These are phyloP conservation scores for Botrytis elliptica DNA, from an alignment of 2,329 filamentous ascomycete genomes.

Conservation along the genomic window DNA sequence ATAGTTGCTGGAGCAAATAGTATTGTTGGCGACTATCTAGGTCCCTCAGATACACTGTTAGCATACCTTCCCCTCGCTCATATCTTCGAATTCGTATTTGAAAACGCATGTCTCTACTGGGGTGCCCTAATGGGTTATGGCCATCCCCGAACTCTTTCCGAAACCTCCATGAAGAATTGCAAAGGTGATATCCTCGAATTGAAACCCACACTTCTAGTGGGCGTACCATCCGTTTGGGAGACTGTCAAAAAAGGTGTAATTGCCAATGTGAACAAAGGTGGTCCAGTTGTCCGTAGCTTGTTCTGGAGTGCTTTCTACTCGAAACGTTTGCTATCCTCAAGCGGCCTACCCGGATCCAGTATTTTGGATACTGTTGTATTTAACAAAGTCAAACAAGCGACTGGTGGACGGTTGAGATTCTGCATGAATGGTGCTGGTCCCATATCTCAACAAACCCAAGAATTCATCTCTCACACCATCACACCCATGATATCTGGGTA, in stretches of 20 bases:
- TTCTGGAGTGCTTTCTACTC: conserved; percentile 67
- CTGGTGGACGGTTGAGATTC: conserved; percentile 81
- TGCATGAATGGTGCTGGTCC: conserved; percentile 92
- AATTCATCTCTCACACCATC: conserved; percentile 85
- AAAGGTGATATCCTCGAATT: conserved; percentile 92
- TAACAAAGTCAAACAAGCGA: conserved; percentile 83
- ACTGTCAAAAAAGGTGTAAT: conserved; percentile 94
- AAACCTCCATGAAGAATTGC: conserved; percentile 83
- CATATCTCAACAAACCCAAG: conserved; percentile 79
- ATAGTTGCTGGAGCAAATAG: conserved; percentile 75
- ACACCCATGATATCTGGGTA: conserved; percentile 93
- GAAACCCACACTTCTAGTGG: conserved; percentile 83
- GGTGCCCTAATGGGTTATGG: conserved; percentile 93
- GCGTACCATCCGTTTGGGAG: conserved; percentile 96
- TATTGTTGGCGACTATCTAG: conserved; percentile 75
- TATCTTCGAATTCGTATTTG: conserved; percentile 94
- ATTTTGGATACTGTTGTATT: conserved; percentile 82
- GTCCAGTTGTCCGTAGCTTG: conserved; percentile 65
- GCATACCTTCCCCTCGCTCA: conserved; percentile 94
- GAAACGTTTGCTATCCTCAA: conserved; percentile 44
- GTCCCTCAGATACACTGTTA: conserved; percentile 74
- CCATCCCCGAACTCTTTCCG: conserved; percentile 83
- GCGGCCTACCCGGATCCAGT: conserved; percentile 61
- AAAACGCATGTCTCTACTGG: conserved; percentile 86
- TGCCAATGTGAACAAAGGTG: conserved; percentile 61